Evolutionary conservation across 345 rosid genomes (phyloP).

Genomic region (Nasturtium officinale): DNA sequence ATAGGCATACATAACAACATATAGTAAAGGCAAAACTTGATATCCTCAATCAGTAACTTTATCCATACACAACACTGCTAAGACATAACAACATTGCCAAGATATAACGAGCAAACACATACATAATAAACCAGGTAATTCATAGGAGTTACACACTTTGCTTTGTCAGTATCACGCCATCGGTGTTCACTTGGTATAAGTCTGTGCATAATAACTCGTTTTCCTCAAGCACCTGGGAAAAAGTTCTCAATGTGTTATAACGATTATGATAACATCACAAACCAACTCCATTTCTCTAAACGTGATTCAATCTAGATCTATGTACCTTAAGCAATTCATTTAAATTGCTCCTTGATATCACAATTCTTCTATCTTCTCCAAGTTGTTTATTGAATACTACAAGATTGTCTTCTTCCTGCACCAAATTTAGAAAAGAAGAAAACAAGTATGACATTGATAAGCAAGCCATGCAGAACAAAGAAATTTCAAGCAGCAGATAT

Average conservation of each 20-base stretch:
- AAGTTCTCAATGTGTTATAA: constrained; percentile 1
- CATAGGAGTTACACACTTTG: constrained; percentile 65
- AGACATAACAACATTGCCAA: constrained; percentile 23
- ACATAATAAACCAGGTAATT: constrained; percentile 39
- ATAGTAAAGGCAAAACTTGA: constrained; percentile 8
- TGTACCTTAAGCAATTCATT: constrained; percentile 81
- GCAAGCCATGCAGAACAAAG: constrained; percentile 9
- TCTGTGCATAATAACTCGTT: constrained; percentile 81
- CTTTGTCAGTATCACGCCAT: constrained; percentile 78
- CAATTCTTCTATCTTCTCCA: constrained; percentile 85
- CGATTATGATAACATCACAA: constrained; percentile 47
- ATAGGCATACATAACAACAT: not conserved
- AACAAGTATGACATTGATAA: constrained; percentile 14
- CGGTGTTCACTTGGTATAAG: constrained; percentile 70
- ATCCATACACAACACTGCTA: constrained; percentile 17
- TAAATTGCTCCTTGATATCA: constrained; percentile 80
- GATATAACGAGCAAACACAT: constrained; percentile 20
- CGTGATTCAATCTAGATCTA: not conserved
- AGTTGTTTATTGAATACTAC: constrained; percentile 80
- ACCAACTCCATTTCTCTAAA: not conserved
- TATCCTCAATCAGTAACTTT: constrained; percentile 24
- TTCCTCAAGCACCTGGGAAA: constrained; percentile 86
- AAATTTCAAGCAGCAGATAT: constrained; percentile 17
- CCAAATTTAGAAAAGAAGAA: constrained; percentile 4
- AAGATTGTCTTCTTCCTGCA: constrained; percentile 81